A percentile compares a stretch with the other conserved stretches of the same genome.
Conservation (phyloP, 441 rosid species). For the Corymbia citriodora region DNA sequence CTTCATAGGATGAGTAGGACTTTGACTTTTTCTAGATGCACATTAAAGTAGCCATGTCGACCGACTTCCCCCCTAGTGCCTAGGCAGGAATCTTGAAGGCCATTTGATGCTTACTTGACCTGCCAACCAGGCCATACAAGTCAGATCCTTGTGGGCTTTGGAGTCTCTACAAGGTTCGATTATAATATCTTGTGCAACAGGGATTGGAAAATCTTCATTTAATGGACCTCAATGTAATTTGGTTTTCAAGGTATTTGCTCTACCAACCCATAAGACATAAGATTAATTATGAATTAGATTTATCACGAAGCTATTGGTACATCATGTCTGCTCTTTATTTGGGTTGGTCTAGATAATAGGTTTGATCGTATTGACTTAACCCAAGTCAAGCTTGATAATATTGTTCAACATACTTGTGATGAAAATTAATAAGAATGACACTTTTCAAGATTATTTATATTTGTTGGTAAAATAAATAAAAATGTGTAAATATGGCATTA, state of each 20-base stretch:
- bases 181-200: neutral
- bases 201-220: neutral
- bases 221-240: neutral
- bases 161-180: neutral
- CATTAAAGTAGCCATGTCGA: neutral
- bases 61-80: too few relatives aligned
- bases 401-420: too few relatives aligned
- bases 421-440: too few relatives aligned
- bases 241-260: neutral
- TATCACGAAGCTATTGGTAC: neutral
- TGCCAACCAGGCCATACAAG: neutral
- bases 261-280: neutral
- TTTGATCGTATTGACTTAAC: neutral
- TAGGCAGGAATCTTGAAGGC: neutral
- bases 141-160: neutral
- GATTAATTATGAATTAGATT: neutral
- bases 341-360: neutral
- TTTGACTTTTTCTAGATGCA: neutral
- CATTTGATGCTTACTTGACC: neutral
- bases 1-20: neutral
- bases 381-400: neutral
- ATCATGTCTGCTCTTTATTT: neutral
- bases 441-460: too few relatives aligned
- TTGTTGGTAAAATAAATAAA: too few relatives aligned
- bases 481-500: accelerated